Base-by-base conservation (phyloP, 2,329 filamentous ascomycete genomes). In the Calonectria henricotiae region DNA sequence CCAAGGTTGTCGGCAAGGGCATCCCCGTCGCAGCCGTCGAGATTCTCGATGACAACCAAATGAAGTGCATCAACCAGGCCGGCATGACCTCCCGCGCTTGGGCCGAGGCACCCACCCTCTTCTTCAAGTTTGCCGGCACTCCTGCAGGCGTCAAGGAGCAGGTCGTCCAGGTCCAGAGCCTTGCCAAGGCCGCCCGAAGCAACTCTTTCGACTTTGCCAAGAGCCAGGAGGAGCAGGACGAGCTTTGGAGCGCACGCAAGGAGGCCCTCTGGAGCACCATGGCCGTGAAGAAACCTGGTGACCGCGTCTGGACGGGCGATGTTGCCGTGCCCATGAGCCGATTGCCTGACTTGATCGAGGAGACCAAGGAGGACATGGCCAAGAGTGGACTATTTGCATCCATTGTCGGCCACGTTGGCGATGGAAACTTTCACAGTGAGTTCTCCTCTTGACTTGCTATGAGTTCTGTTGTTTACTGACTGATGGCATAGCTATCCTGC, bases 11-110 rank as follows among this genome's bases (percentile, higher is more conserved):
- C 5, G 90, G 90, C 51, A 89, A 92, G 64, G 95, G 94, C 30
- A 89, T 98, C 12, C 94, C 93, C 35, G 91, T 98, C 47, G 95
- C 95, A 0, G 95, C 95, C n/a, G 91, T 98, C 49, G 95, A 98
- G 84, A 93, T 98, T 68, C 86, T 98, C 32, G 95, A 98, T 83
- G 95, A 97, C 79, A 92, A 95, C 68, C 95, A 97, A 85, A 98
- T 98, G 89, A 85, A 84, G 76, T 89, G 87, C 79, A 90, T 92
- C 83, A 91, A 92, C 83, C 85, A 88, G 32, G 89, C 91, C 0
- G 91, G 92, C 30, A 87, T 86, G 79, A 95, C 93, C 1, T 85
- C 86, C 41, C 89, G 91, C 70, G 82, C 82, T 9, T 96, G 93
- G 93, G 86, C 86, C 63, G 92, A 94, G 82, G 88, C 87, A 2